Percentiles rank a stretch among this genome's conserved stretches.
These are phyloP conservation scores for Suillus paluster DNA, from an alignment of 768 basidiomycete genomes.

Conservation along the genomic window DNA sequence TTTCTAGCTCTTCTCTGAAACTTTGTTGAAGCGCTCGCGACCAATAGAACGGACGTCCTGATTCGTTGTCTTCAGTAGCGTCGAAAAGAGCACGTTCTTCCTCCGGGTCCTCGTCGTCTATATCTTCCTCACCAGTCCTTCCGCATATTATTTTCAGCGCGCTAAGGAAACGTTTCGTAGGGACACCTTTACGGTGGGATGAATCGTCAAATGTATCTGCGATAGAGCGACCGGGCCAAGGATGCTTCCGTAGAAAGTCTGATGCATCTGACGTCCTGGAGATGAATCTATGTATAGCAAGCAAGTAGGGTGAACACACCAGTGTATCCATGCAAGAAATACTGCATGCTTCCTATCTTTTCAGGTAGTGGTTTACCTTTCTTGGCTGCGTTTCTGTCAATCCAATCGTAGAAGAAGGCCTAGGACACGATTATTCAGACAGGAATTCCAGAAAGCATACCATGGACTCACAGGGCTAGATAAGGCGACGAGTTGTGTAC, in stretches of 20 bases:
- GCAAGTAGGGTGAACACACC: constrained; percentile 43
- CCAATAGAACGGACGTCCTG: constrained; percentile 79
- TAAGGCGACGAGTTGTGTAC: constrained; percentile 81
- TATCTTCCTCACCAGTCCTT: constrained; percentile 75
- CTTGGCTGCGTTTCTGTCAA: constrained; percentile 80
- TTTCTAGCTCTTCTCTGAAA: constrained; percentile 88
- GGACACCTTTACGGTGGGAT: constrained; percentile 70
- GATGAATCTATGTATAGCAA: not conserved
- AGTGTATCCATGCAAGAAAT: constrained; percentile 82
- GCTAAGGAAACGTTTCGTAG: constrained; percentile 68
- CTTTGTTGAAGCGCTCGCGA: constrained; percentile 75
- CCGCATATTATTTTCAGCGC: constrained; percentile 85
- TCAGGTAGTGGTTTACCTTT: constrained; percentile 84
- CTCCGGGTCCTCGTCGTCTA: constrained; percentile 76
- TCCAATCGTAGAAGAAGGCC: constrained; percentile 94
- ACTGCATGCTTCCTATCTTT: constrained; percentile 91
- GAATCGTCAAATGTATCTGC: constrained; percentile 87
- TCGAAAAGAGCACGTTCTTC: constrained; percentile 74
- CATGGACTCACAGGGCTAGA: constrained; percentile 60
- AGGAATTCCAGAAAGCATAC: not conserved
- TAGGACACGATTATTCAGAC: constrained; percentile 30
- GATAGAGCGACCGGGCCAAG: constrained; percentile 86
- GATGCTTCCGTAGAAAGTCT: constrained; percentile 83
- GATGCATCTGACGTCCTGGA: constrained; percentile 65
- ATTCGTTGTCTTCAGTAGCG: constrained; percentile 59